phyloP scores from a whole-genome alignment of 2,329 filamentous ascomycete genomes.

The Trichoderma hamatum region DNA sequence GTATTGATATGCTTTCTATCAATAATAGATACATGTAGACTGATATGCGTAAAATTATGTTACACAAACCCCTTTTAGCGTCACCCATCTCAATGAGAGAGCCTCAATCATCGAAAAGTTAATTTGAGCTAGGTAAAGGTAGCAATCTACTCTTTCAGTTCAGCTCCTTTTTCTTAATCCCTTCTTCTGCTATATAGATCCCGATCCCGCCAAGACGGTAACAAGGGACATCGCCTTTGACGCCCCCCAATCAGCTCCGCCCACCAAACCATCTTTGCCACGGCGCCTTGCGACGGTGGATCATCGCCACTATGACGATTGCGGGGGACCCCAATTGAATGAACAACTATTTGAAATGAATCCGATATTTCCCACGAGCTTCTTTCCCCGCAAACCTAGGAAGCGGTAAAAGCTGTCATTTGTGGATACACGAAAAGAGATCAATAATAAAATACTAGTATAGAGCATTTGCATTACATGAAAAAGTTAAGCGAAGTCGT shows the following conservation, averaged over 20 bases:
- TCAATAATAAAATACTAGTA: background rate
- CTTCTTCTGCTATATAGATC: background rate
- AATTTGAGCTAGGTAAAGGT: background rate
- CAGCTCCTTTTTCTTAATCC: too few species aligned
- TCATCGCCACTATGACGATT: conserved; percentile 19
- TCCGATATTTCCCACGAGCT: background rate
- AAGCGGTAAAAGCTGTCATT: background rate
- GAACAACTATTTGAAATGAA: background rate
- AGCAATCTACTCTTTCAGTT: background rate
- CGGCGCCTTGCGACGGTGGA: background rate
- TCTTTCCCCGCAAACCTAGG: conserved; percentile 3
- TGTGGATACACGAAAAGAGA: background rate
- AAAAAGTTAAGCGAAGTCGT: background rate
- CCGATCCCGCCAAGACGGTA: conserved; percentile 2
- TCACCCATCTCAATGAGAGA: background rate
- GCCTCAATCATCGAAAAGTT: background rate
- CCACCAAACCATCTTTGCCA: background rate
- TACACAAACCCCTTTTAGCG: background rate
- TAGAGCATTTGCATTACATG: background rate
- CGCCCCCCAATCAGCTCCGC: conserved; percentile 5
- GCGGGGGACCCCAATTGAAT: background rate
- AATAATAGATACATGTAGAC: background rate
- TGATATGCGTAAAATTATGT: background rate
- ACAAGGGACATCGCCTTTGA: background rate
- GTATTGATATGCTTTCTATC: background rate